Evolutionary conservation across 208 protist species (phyloP).

Genomic region (Porcisia deanei): DNA sequence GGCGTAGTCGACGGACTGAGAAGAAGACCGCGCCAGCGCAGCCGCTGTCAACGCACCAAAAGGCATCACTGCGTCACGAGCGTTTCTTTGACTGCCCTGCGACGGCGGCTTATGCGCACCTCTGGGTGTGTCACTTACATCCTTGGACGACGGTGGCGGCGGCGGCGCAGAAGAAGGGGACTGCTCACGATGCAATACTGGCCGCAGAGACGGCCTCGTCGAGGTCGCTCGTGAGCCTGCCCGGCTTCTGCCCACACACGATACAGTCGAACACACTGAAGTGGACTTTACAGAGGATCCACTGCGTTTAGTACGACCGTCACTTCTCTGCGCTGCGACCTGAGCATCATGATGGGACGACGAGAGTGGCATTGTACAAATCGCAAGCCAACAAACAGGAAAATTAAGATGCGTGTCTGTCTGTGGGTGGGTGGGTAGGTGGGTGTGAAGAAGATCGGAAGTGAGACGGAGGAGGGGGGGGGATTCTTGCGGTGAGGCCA

Average conservation of each 20-base stretch:
- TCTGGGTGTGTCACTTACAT: background rate
- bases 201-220: background rate
- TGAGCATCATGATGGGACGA: slow-evolving; percentile 14
- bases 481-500: background rate
- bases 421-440: background rate
- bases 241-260: background rate
- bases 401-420: background rate
- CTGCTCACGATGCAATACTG: background rate
- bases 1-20: background rate
- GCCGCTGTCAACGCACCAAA: slow-evolving; percentile 2
- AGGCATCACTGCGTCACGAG: background rate
- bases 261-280: slow-evolving; percentile 4
- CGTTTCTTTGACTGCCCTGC: background rate
- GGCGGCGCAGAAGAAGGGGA: background rate
- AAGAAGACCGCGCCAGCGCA: background rate
- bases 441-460: background rate
- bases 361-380: slow-evolving; percentile 8
- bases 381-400: background rate
- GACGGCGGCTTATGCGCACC: background rate
- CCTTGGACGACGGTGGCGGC: background rate
- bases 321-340: background rate
- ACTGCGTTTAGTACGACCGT: background rate
- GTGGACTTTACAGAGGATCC: background rate
- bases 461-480: background rate
- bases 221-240: background rate